A percentile compares a stretch with the other conserved stretches of the same genome.
phyloP scores from a whole-genome alignment of 345 rosid species.

The Aegle marmelos region DNA sequence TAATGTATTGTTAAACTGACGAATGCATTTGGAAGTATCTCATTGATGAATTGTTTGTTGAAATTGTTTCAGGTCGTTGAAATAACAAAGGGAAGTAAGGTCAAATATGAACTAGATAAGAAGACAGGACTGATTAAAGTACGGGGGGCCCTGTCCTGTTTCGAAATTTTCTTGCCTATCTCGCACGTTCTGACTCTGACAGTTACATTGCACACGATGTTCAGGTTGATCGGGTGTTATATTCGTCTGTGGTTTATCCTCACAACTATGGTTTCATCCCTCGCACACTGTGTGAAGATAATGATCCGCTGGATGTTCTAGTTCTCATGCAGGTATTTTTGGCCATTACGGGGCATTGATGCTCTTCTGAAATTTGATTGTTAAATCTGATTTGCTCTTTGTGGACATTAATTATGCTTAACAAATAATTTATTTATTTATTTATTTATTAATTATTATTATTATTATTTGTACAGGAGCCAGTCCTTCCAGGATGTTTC shows the following conservation, averaged over 20 bases:
- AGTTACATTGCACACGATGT: not conserved
- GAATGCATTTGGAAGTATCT: not conserved
- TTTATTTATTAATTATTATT: too few species aligned
- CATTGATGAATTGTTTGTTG: not conserved
- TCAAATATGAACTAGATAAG: constrained; percentile 95
- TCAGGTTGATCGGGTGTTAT: constrained; percentile 81
- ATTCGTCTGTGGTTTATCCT: constrained; percentile 94
- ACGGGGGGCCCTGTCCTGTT: not conserved
- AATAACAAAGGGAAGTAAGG: constrained; percentile 96
- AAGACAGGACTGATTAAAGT: constrained; percentile 92
- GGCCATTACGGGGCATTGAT: too few species aligned
- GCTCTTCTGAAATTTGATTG: not conserved
- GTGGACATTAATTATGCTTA: not conserved
- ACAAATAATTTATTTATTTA: too few species aligned
- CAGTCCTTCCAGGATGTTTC: constrained; percentile 92
- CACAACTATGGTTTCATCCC: constrained; percentile 98
- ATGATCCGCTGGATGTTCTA: constrained; percentile 90
- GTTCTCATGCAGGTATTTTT: constrained; percentile 83
- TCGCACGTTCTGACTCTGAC: constrained; percentile 1
- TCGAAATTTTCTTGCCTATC: not conserved
- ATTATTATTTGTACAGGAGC: constrained; percentile 86
- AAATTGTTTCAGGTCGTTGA: constrained; percentile 63
- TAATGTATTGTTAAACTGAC: not conserved
- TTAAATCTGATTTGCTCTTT: too few species aligned
- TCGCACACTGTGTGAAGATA: constrained; percentile 88